A percentile compares a stretch with the other conserved stretches of the same genome.
phyloP scores from a whole-genome alignment of 495 filamentous ascomycete genomes.

The Tuber melanosporum region DNA sequence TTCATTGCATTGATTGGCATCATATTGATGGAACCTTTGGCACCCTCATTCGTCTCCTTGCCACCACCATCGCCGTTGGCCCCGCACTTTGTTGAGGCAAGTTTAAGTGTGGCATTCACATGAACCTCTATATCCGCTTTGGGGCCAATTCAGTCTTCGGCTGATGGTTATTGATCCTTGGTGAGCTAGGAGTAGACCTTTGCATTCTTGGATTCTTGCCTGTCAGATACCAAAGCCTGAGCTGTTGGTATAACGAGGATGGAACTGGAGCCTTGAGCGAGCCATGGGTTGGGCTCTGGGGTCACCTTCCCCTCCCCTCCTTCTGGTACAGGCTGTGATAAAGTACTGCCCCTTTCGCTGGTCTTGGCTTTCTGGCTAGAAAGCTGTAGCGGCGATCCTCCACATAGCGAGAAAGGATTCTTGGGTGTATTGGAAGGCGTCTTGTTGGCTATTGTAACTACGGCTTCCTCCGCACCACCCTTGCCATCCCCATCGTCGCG shows the following conservation, averaged over 20 bases:
- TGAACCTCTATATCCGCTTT: slow-evolving; percentile 40
- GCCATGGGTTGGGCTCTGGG: slow-evolving; percentile 50
- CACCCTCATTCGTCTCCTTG: slow-evolving; percentile 50
- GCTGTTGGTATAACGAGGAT: slow-evolving; percentile 23
- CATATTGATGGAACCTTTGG: slow-evolving; percentile 28
- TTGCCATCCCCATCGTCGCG: too few species aligned
- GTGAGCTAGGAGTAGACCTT: slow-evolving; percentile 36
- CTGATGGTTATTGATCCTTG: slow-evolving; percentile 33
- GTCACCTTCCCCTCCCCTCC: slow-evolving; percentile 18
- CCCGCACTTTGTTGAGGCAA: slow-evolving; percentile 34
- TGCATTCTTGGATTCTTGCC: slow-evolving; percentile 31
- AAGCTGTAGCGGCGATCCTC: background rate
- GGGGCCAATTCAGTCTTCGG: slow-evolving; percentile 31
- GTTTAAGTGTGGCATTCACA: slow-evolving; percentile 30
- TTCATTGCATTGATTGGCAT: slow-evolving; percentile 26
- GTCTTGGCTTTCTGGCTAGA: background rate
- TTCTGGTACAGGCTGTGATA: background rate
- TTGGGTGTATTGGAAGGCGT: slow-evolving; percentile 5
- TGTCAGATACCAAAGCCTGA: slow-evolving; percentile 17
- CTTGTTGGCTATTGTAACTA: slow-evolving; percentile 32
- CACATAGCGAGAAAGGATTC: slow-evolving; percentile 31
- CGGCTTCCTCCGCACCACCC: slow-evolving; percentile 41
- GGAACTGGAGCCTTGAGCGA: slow-evolving; percentile 22
- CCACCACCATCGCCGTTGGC: slow-evolving; percentile 46
- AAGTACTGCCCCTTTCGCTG: slow-evolving; percentile 4